Base-by-base conservation (phyloP, 768 basidiomycete species). In the Baorangia bicolor region DNA sequence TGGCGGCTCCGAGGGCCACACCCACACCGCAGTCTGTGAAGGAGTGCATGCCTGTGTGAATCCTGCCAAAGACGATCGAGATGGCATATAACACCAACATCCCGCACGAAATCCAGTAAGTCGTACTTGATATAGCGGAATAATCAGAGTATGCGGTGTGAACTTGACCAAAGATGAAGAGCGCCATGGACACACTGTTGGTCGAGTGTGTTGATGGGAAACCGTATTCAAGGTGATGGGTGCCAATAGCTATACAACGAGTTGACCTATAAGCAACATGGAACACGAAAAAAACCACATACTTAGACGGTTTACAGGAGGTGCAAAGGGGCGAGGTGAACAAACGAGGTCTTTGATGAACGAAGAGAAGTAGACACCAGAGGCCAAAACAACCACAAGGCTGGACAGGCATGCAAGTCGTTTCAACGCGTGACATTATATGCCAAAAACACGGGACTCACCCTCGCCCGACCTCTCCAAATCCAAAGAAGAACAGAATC, bases 181-280 rank as follows among this genome's bases (percentile, higher is more conserved):
- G 80, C 0, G 93, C 93, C 64, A 97, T 90, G 27, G 92, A 95
- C 49, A 94, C 81, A 51, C 86, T 83, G 70, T 97, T 96, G 9
- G 94, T 92, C 2, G 92, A 90, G 65, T 99, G 96, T 0, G 95
- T 97, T 0, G 94, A 96, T 0, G 94, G 95, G 66, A 98, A 96
- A 23, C 96, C 96, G 62, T 96, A 96, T 74, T 96, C 94, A 3
- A 92, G 79, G 61, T 93, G 90, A 64, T 92, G 90, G 1, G 76
- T 81, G 14, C 90, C 87, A 49, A 92, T 86, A 5, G 86, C 89
- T 92, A 60, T 35, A 33, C 13, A 31, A 56, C 35, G 9, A 31
- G 34, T 57, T 39, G 34, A n/a, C 18, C 20, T 20, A 30, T 30
- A 3, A 33, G 59, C 6, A 49, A 23, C 28, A 38, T 25, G 34